Base-by-base conservation (phyloP, 2,329 filamentous ascomycete genomes). In the Aspergillus pseudonomiae region DNA sequence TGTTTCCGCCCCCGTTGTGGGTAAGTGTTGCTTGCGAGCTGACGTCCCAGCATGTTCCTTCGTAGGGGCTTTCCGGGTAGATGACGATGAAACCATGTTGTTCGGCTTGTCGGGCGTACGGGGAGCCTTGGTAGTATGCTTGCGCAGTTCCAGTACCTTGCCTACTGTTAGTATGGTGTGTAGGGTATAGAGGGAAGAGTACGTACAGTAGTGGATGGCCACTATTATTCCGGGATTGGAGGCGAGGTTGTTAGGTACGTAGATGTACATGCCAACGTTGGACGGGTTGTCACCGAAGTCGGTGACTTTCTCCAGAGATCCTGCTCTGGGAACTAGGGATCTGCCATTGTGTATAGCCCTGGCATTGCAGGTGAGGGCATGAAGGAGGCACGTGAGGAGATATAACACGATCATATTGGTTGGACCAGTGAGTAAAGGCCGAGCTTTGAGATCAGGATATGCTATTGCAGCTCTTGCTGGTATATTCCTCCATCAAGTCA, bases 11-110 rank as follows among this genome's bases (percentile, higher is more conserved):
- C 1, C 74, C 77, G 32, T 77, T 71, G 41, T 76, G 75, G 2
- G 72, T 73, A 36, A 79, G 63, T 0, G 66, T 65, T 36, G 67
- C 48, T 19, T 68, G 46, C 1, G 82, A 86, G 6, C 84, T 84
- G 2, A 88, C 84, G 63, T 88, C 86, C 86, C 86, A 88, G 76
- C 86, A 88, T 76, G 78, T 77, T 7, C 79, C 84, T n/a, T 73
- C 73, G 67, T 84, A 82, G 0, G 84, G 83, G 2, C 81, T 82
- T 67, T 81, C 79, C 1, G 85, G 85, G 74, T 86, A 89, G 70
- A 89, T 85, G 64, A 85, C 81, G 60, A 89, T 69, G 60, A 68
- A 69, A 19, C 66, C 65, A 56, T 69, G 55, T 36, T 61, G 39
- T 24, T 86, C 82, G 6, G 86, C 84, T 12, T 86, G 77, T 1